These are phyloP conservation scores for Solanum ahanhuiri DNA, from an alignment of 257 asterid genomes.

Conservation along the genomic window DNA sequence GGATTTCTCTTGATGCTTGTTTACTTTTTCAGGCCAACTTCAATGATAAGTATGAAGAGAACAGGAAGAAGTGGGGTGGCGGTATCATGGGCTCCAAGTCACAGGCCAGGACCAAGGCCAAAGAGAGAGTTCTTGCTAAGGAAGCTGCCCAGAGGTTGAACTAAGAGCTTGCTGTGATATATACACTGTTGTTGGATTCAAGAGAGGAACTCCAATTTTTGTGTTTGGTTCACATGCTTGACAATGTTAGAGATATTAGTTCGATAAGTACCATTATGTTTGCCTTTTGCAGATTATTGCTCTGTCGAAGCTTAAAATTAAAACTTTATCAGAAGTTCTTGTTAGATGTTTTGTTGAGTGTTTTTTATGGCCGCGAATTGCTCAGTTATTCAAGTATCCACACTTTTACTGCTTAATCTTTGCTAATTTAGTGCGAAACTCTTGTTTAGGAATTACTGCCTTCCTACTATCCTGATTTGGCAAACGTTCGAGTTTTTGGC, in stretches of 20 bases:
- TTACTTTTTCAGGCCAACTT: constrained; percentile 28
- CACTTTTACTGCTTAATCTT: not conserved
- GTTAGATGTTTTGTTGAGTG: not conserved
- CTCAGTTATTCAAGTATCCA: not conserved
- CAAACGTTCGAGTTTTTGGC: no score
- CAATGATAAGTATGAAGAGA: constrained; percentile 32
- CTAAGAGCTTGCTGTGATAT: not conserved
- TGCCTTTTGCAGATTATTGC: not conserved
- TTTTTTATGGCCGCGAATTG: not conserved
- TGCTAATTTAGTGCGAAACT: not conserved
- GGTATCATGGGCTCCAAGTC: constrained; percentile 40
- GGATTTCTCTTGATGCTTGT: not conserved
- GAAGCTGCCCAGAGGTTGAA: constrained; percentile 29
- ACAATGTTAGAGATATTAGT: not conserved
- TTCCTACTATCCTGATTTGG: not conserved
- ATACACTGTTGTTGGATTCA: not conserved
- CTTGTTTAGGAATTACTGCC: not conserved
- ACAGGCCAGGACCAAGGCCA: constrained; percentile 37
- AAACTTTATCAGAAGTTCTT: not conserved
- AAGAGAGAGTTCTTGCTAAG: constrained; percentile 33
- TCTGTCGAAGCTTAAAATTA: not conserved
- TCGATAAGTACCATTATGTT: not conserved
- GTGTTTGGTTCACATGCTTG: not conserved
- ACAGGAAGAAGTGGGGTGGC: constrained; percentile 40
- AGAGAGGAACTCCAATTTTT: not conserved